Evolutionary conservation across 179 eudicot genomes (phyloP).

Genomic region (Silene noctiflora): DNA sequence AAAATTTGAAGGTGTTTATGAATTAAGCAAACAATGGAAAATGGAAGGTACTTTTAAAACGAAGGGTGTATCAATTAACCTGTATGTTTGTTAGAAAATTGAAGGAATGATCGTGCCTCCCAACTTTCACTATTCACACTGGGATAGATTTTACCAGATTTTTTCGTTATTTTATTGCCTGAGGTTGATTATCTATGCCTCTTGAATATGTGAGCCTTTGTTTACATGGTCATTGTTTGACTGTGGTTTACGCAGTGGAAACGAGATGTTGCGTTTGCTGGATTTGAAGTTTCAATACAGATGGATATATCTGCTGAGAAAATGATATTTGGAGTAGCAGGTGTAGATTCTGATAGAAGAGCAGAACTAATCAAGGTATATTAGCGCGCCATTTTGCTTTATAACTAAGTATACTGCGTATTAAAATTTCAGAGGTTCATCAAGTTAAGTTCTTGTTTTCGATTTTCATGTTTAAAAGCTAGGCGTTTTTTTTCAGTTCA

Average conservation of each 20-base stretch:
- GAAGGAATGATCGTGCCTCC: too few relatives aligned
- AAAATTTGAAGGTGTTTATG: too few relatives aligned
- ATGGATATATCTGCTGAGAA: constrained; percentile 95
- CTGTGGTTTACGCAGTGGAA: constrained; percentile 62
- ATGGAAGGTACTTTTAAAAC: too few relatives aligned
- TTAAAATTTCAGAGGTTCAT: background rate
- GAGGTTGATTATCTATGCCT: too few relatives aligned
- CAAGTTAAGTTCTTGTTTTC: background rate
- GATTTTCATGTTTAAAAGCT: background rate
- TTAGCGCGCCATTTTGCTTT: background rate
- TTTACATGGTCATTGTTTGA: background rate
- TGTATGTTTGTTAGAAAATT: too few relatives aligned
- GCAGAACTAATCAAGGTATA: constrained; percentile 75
- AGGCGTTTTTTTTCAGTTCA: too few relatives aligned
- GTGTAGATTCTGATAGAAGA: constrained; percentile 70
- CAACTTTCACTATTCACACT: too few relatives aligned
- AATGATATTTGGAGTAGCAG: constrained; percentile 85
- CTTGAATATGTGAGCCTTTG: background rate
- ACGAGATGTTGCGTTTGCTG: constrained; percentile 96
- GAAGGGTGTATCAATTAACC: too few relatives aligned
- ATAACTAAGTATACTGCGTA: too few relatives aligned
- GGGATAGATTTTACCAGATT: too few relatives aligned
- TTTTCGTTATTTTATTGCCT: too few relatives aligned
- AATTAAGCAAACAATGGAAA: too few relatives aligned
- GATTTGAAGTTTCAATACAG: constrained; percentile 91